Conservation (phyloP, 2,329 filamentous ascomycete genomes). For the Gnomoniopsis sp. region DNA sequence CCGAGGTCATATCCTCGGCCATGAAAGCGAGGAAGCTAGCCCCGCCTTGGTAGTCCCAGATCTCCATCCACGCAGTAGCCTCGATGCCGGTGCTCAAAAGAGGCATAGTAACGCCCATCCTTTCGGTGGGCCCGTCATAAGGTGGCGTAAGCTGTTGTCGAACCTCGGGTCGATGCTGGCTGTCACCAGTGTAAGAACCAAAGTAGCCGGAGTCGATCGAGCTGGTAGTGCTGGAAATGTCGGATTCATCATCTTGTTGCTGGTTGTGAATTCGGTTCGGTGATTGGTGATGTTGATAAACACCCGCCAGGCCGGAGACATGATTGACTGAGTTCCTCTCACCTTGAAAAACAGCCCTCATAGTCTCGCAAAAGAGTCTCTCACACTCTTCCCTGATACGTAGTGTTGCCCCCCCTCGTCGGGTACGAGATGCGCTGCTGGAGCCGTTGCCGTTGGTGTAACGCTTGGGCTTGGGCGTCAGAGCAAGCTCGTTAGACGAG, state of each 20-base stretch:
- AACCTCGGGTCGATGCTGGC: conserved; percentile 20
- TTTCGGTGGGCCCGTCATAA: conserved; percentile 36
- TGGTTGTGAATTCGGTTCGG: conserved; percentile 2
- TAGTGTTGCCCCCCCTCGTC: conserved; percentile 88
- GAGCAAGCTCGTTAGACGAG: conserved; percentile 63
- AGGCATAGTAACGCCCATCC: conserved; percentile 22
- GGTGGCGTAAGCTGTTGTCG: conserved; percentile 41
- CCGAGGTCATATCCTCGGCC: conserved; percentile 50
- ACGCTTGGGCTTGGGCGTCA: conserved; percentile 54
- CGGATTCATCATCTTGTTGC: conserved; percentile 9
- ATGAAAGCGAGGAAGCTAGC: conserved; percentile 85
- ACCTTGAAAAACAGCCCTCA: conserved; percentile 92
- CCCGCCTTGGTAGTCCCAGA: conserved; percentile 83
- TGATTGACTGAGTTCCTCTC: conserved; percentile 75
- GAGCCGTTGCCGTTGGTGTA: conserved; percentile 27
- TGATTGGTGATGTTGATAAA: conserved; percentile 39
- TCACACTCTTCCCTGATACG: conserved; percentile 99
- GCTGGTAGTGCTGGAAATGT: conserved; percentile 6
- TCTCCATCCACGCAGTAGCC: conserved; percentile 67
- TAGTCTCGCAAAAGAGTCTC: conserved; percentile 98
- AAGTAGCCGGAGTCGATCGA: conserved; percentile 19
- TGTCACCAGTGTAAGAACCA: conserved; percentile 21
- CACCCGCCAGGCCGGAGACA: conserved; percentile 86
- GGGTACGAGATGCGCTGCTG: conserved; percentile 43
- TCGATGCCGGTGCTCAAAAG: conserved; percentile 26